phyloP scores from a whole-genome alignment of 768 basidiomycete species.

The Lyophyllum atratum region DNA sequence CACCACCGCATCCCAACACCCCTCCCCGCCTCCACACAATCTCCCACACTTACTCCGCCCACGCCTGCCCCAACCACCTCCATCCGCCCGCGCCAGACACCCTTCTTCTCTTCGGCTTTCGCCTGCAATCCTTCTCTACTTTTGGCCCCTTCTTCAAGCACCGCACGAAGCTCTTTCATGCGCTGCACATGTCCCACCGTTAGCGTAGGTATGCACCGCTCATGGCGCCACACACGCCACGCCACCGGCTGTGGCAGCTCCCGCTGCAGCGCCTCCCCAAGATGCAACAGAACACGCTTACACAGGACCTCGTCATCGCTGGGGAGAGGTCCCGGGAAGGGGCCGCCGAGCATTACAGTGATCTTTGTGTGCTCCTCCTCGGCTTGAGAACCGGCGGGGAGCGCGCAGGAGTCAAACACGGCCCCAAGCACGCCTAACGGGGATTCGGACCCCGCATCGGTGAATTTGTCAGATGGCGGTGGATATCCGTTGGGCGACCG shows the following conservation, averaged over 20 bases:
- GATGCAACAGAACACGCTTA: constrained; percentile 30
- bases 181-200: constrained; percentile 70
- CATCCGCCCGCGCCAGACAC: constrained; percentile 31
- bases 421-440: constrained; percentile 69
- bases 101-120: constrained; percentile 31
- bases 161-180: constrained; percentile 57
- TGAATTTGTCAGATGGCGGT: constrained; percentile 10
- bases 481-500: constrained; percentile 63
- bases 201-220: constrained; percentile 78
- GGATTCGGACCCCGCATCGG: constrained; percentile 9
- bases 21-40: constrained; percentile 80
- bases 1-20: constrained; percentile 48
- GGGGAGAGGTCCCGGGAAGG: constrained; percentile 44
- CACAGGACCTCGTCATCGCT: constrained; percentile 18
- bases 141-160: constrained; percentile 36
- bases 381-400: constrained; percentile 26
- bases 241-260: constrained; percentile 57
- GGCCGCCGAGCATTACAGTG: constrained; percentile 91
- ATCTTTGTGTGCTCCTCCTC: constrained; percentile 62
- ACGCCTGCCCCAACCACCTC: constrained; percentile 84
- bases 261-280: constrained; percentile 47
- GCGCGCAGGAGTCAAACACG: constrained; percentile 86
- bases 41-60: constrained; percentile 83
- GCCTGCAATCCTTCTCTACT: not conserved
- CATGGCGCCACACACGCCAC: constrained; percentile 54